Percentiles rank a stretch among this genome's conserved stretches.
Evolutionary conservation across 371 early-diverging fungal genomes (phyloP).

Genomic region (Rhizopus delemar): DNA sequence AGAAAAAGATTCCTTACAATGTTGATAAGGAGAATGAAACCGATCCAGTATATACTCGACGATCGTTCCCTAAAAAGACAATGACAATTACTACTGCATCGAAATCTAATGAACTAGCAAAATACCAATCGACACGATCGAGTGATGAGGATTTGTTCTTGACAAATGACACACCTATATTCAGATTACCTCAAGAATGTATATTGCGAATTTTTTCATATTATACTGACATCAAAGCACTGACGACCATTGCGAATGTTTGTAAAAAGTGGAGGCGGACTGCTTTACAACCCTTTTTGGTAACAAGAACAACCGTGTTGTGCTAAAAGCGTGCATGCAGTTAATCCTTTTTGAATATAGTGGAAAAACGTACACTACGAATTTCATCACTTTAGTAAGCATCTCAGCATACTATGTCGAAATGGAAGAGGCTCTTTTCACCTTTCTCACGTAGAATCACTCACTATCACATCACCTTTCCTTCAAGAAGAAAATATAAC

Average conservation of each 20-base stretch:
- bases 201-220: slow-evolving; percentile 1
- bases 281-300: neutral
- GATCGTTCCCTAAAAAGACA: neutral
- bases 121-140: neutral
- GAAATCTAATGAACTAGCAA: neutral
- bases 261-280: slow-evolving; percentile 7
- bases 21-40: neutral
- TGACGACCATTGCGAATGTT: slow-evolving; percentile 1
- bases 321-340: neutral
- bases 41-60: neutral
- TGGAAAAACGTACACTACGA: slow-evolving; percentile 2
- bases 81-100: neutral
- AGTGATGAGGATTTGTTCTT: slow-evolving; percentile 1
- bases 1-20: too few relatives aligned
- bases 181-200: slow-evolving; percentile 11
- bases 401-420: neutral
- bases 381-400: neutral
- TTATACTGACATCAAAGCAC: slow-evolving; percentile 1
- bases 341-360: neutral
- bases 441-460: neutral
- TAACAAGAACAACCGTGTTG: neutral
- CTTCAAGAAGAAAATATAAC: neutral
- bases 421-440: neutral
- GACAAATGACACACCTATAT: neutral
- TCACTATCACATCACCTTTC: neutral